These are phyloP conservation scores for Platanthera zijinensis DNA, from an alignment of 106 monocot genomes.

Conservation along the genomic window DNA sequence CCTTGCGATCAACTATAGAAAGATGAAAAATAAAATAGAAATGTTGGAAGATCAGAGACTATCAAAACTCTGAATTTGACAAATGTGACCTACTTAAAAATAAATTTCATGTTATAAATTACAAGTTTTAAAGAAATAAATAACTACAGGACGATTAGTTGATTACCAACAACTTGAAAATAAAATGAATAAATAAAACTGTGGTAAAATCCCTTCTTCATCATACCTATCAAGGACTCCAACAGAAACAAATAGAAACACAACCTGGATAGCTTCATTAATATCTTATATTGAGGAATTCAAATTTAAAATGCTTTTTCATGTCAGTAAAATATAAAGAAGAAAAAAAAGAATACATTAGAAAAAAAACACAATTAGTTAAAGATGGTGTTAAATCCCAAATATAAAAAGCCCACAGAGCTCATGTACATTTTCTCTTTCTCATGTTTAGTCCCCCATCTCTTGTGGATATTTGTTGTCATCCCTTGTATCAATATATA, in stretches of 20 bases:
- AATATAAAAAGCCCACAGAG: no score
- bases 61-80: background rate
- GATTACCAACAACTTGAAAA: background rate
- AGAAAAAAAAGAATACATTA: no score
- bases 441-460: no score
- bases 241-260: background rate
- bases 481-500: no score
- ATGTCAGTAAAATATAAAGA: no score
- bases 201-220: background rate
- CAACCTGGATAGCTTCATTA: background rate
- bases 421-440: no score
- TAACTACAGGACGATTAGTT: background rate
- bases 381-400: no score
- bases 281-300: no score
- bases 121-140: background rate
- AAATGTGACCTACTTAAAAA: background rate
- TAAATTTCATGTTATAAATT: background rate
- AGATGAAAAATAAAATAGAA: background rate
- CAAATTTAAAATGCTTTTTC: no score
- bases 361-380: no score
- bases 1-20: conserved; percentile 68
- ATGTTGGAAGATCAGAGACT: background rate
- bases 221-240: background rate
- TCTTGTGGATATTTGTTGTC: no score
- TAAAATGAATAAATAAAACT: background rate